phyloP scores from a whole-genome alignment of 257 asterid species.

The Henckelia pumila region DNA sequence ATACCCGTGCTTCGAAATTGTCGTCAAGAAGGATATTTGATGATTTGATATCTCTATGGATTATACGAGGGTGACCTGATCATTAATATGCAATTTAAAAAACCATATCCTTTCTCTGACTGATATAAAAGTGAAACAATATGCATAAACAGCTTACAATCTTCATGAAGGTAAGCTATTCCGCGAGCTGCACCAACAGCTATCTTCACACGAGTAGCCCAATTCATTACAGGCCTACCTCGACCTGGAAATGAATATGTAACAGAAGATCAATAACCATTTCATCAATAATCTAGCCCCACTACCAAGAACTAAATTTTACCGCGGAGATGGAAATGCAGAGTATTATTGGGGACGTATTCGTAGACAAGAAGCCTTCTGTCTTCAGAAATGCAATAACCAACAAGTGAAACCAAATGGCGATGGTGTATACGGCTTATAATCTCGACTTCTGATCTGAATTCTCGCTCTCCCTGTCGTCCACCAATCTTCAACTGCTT shows the following conservation, averaged over 20 bases:
- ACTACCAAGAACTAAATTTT: slow-evolving; percentile 9
- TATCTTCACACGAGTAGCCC: slow-evolving; percentile 48
- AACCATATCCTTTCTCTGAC: slow-evolving; percentile 1
- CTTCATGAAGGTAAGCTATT: slow-evolving; percentile 86
- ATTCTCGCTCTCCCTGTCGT: slow-evolving; percentile 55
- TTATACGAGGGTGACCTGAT: slow-evolving; percentile 78
- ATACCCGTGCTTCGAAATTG: slow-evolving; percentile 81
- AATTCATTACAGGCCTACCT: slow-evolving; percentile 39
- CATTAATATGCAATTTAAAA: slow-evolving; percentile 11
- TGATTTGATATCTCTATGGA: slow-evolving; percentile 85
- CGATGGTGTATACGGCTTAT: slow-evolving; percentile 94
- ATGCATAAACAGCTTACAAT: slow-evolving; percentile 46
- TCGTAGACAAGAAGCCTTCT: slow-evolving; percentile 64
- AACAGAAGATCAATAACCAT: neutral
- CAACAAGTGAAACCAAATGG: slow-evolving; percentile 64
- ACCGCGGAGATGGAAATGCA: slow-evolving; percentile 57
- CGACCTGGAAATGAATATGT: slow-evolving; percentile 27
- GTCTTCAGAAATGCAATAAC: slow-evolving; percentile 48
- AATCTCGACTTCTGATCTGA: slow-evolving; percentile 68
- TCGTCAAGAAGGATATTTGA: slow-evolving; percentile 72
- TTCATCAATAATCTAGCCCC: neutral
- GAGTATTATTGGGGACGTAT: slow-evolving; percentile 56
- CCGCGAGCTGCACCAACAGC: slow-evolving; percentile 72
- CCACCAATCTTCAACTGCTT: slow-evolving; percentile 51
- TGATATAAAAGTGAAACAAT: slow-evolving; percentile 3